Evolutionary conservation across 768 basidiomycete genomes (phyloP).

Genomic region (Megacollybia marginata): DNA sequence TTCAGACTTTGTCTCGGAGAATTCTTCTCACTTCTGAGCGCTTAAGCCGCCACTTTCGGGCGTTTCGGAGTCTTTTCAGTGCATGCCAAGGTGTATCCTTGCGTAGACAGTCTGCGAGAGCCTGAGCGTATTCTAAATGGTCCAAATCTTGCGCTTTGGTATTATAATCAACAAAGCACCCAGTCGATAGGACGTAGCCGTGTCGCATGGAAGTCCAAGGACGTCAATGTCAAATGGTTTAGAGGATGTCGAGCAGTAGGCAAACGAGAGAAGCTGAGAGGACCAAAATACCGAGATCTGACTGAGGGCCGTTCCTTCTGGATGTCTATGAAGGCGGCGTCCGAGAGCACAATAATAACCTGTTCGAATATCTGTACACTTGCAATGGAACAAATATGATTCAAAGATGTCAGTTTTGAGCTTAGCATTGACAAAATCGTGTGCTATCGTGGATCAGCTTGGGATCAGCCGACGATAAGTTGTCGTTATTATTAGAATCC

Average conservation of each 20-base stretch:
- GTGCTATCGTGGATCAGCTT: no score
- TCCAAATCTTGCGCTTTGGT: conserved; percentile 57
- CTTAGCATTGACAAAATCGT: no score
- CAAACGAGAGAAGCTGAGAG: conserved; percentile 59
- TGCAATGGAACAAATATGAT: background rate
- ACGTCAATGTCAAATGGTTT: conserved; percentile 51
- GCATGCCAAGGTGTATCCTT: conserved; percentile 40
- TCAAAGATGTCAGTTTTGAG: background rate
- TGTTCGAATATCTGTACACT: background rate
- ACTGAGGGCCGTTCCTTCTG: conserved; percentile 33
- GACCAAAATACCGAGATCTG: conserved; percentile 57
- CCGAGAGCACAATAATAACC: background rate
- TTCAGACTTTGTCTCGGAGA: conserved; percentile 54
- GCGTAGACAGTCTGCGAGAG: conserved; percentile 36
- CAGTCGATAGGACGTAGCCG: conserved; percentile 37
- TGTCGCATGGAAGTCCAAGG: conserved; percentile 60
- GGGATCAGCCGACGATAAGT: no score
- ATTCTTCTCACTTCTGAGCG: conserved; percentile 53
- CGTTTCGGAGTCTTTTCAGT: conserved; percentile 19
- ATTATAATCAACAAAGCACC: conserved; percentile 2
- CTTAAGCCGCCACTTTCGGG: conserved; percentile 66
- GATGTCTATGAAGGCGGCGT: background rate
- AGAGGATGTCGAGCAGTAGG: conserved; percentile 43
- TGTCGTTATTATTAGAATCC: no score
- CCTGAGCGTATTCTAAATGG: conserved; percentile 62